Conservation (phyloP, 768 basidiomycete species). For the Leucosporidium yakuticum region DNA sequence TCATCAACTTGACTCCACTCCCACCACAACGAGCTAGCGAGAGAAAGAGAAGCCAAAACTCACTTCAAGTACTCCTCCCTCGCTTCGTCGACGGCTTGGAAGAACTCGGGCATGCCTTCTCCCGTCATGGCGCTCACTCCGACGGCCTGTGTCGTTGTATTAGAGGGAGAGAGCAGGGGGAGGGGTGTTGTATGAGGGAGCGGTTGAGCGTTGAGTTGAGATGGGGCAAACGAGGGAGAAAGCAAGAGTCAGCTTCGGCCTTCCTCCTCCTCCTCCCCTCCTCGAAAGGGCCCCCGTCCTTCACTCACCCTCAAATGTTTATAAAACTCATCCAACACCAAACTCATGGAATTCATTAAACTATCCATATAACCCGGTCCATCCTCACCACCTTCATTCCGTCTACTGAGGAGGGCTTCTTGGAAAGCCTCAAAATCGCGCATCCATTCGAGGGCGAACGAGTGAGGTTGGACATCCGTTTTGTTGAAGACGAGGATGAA, state of each 20-base stretch:
- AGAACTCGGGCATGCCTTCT: constrained; percentile 84
- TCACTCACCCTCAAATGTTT: constrained; percentile 75
- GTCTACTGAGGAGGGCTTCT: constrained; percentile 60
- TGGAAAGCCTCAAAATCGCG: constrained; percentile 94
- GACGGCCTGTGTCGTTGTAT: constrained; percentile 58
- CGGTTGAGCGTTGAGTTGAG: constrained; percentile 1
- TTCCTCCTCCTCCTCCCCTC: neutral
- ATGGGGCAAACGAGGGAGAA: too few species aligned
- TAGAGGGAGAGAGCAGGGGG: neutral
- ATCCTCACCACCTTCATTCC: constrained; percentile 52
- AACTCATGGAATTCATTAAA: constrained; percentile 97
- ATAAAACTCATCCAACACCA: constrained; percentile 97
- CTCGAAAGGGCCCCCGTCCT: neutral
- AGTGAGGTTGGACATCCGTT: constrained; percentile 82
- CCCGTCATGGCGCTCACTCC: constrained; percentile 95
- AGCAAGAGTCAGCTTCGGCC: neutral
- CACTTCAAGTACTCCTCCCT: constrained; percentile 83
- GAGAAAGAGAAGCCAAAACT: constrained; percentile 37
- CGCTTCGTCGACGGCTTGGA: constrained; percentile 81
- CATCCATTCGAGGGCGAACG: constrained; percentile 97
- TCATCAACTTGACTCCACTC: neutral
- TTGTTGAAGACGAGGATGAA: constrained; percentile 99
- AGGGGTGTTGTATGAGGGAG: neutral
- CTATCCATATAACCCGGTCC: constrained; percentile 98
- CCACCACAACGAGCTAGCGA: neutral